Percentiles rank a stretch among this genome's conserved stretches.
These are phyloP conservation scores for Quercus dentata DNA, from an alignment of 306 rosid species.

Conservation along the genomic window DNA sequence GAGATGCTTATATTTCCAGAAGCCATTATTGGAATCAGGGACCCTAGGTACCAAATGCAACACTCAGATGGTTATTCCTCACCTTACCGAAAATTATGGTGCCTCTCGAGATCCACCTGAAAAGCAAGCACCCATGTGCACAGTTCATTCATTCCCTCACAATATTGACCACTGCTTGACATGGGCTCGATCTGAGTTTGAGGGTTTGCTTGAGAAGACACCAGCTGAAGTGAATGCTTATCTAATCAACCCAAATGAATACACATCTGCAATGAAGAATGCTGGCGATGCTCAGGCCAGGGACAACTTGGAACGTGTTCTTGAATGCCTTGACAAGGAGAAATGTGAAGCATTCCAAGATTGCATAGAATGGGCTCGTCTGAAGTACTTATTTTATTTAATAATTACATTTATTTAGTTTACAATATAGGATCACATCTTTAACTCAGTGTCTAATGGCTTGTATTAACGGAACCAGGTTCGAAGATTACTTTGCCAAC, in stretches of 20 bases:
- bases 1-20: constrained; percentile 95
- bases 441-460: background rate
- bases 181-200: constrained; percentile 99
- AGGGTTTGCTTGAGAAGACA: constrained; percentile 95
- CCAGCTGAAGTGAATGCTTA: constrained; percentile 90
- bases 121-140: constrained; percentile 99
- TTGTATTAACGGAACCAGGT: constrained; percentile 19
- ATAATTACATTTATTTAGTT: background rate
- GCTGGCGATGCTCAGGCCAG: constrained; percentile 99
- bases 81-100: constrained; percentile 93
- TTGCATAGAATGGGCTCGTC: constrained; percentile 86
- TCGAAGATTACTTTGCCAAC: constrained; percentile 87
- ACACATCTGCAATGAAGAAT: constrained; percentile 55
- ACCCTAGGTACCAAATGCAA: constrained; percentile 98
- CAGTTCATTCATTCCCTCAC: constrained; percentile 98
- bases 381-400: constrained; percentile 40
- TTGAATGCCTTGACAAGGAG: constrained; percentile 87
- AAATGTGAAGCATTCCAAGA: constrained; percentile 80
- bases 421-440: background rate
- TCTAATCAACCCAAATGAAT: constrained; percentile 79
- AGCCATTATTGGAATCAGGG: constrained; percentile 96
- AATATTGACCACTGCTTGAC: constrained; percentile 98
- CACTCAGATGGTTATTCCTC: constrained; percentile 98
- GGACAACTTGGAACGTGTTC: constrained; percentile 89
- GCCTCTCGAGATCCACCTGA: constrained; percentile 99